Evolutionary conservation across 2,329 filamentous ascomycete species (phyloP), one percentile per base, ranked within the genome.

Genomic region (Ceratocystis destructans): DNA sequence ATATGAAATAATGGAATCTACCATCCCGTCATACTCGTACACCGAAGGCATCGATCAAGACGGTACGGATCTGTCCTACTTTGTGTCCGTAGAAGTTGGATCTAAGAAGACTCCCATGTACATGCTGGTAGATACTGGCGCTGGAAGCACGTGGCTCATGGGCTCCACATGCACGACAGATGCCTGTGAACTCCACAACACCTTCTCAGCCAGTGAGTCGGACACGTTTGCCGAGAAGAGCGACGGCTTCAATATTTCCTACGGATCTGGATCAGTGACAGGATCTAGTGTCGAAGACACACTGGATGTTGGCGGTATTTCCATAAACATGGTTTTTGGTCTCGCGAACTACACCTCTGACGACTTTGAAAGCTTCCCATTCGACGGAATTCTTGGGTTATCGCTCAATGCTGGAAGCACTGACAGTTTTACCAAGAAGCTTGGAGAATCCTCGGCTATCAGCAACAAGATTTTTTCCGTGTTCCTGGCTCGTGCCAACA

Each of bases 381-480:
- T 96, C 75, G 91, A 96, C 73, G 91, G 91, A 28, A 95, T 96
- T 62, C 77, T 96, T 2, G 91, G 90, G 3, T 77, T 96, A 28
- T 87, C 88, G 17, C 85, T 86, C 71, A 81, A 81, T 68, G 77
- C 79, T 10, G 82, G 81, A 2, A 78, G 77, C 45, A 81, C 82
- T 4, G 82, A 87, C 22, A 89, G 85, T 57, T 86, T 94, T 70
- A 79, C 94, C 73, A 79, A 87, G 48, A 77, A 80, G 1, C 75
- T 95, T 57, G 77, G 79, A 17, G 71, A 80, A 1, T 78, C 81
- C n/a, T 72, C 82, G 4, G 90, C 89, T 72, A 74, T 93, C 22
- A 28, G 33, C 10, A 48, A 59, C 17, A 44, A 62, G n/a, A 28
- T 68, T 2, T 86, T 93, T 71, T 84, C 84, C 65, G 79, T 96